A percentile compares a stretch with the other conserved stretches of the same genome.
Evolutionary conservation across 2,329 filamentous ascomycete species (phyloP).

Genomic region (Verticillium dahliae): DNA sequence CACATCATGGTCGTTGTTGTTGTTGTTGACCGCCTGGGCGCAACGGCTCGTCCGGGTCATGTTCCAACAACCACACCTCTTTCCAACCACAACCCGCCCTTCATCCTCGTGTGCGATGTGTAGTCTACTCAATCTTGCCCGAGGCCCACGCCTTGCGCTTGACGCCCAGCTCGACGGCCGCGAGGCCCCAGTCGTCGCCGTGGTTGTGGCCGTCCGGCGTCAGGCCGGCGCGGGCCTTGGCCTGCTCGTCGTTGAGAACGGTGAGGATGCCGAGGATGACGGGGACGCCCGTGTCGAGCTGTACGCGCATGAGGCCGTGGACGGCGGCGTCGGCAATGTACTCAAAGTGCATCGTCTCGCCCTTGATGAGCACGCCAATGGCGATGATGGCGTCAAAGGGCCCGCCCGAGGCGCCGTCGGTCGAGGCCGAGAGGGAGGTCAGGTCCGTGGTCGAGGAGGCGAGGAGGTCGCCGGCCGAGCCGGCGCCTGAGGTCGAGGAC

Average conservation of each 20-base stretch:
- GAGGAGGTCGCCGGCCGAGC: slow-evolving; percentile 71
- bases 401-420: slow-evolving; percentile 32
- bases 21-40: no score
- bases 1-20: background rate
- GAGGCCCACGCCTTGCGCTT: slow-evolving; percentile 81
- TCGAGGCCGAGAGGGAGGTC: slow-evolving; percentile 31
- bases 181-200: slow-evolving; percentile 91
- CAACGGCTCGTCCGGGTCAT: no score
- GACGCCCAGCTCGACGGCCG: slow-evolving; percentile 86
- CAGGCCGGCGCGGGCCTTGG: slow-evolving; percentile 74
- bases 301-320: slow-evolving; percentile 89
- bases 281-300: slow-evolving; percentile 81
- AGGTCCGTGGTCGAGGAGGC: slow-evolving; percentile 64
- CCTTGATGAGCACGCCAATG: slow-evolving; percentile 95
- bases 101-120: background rate
- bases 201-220: slow-evolving; percentile 73
- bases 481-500: slow-evolving; percentile 54
- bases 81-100: background rate
- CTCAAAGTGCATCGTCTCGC: slow-evolving; percentile 98
- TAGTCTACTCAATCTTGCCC: slow-evolving; percentile 49
- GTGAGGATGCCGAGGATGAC: slow-evolving; percentile 92
- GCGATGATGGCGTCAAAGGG: slow-evolving; percentile 93
- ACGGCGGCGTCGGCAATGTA: slow-evolving; percentile 91
- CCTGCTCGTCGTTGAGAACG: slow-evolving; percentile 82
- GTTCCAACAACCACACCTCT: background rate